Conservation (phyloP, 2,329 filamentous ascomycete species). For the Alternaria sp. region DNA sequence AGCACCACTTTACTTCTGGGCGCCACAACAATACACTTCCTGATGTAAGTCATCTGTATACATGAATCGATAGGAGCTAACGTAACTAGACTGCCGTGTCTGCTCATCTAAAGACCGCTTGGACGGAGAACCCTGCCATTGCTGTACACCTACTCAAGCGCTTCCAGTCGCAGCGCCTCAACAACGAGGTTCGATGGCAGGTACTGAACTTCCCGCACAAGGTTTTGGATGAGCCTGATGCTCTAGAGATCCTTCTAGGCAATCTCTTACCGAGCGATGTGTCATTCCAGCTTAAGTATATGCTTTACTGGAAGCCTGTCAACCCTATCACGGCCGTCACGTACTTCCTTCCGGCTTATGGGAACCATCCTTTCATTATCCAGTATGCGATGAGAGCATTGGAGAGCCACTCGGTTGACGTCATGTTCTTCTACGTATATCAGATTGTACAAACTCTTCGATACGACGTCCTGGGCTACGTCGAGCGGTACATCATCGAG, state of each 20-base stretch:
- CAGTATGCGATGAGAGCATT: constrained; percentile 97
- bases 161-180: constrained; percentile 76
- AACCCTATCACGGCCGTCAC: constrained; percentile 93
- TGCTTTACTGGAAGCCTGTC: constrained; percentile 90
- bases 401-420: constrained; percentile 92
- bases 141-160: constrained; percentile 84
- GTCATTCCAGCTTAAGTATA: constrained; percentile 84
- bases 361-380: constrained; percentile 88
- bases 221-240: constrained; percentile 80
- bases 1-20: constrained; percentile 56
- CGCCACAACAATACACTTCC: constrained; percentile 50
- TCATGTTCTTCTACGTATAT: constrained; percentile 98
- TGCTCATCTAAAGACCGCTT: constrained; percentile 78
- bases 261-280: constrained; percentile 78
- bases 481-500: constrained; percentile 94
- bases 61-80: constrained; percentile 11
- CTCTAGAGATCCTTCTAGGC: constrained; percentile 81
- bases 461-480: constrained; percentile 91
- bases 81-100: constrained; percentile 59
- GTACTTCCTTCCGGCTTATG: constrained; percentile 89
- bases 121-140: constrained; percentile 82
- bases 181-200: constrained; percentile 77
- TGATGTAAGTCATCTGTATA: constrained; percentile 40
- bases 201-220: constrained; percentile 84
- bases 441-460: constrained; percentile 96